A percentile compares a stretch with the other conserved stretches of the same genome.
Conservation (phyloP, 192 early-diverging fungal species). For the Linnemannia exigua region DNA sequence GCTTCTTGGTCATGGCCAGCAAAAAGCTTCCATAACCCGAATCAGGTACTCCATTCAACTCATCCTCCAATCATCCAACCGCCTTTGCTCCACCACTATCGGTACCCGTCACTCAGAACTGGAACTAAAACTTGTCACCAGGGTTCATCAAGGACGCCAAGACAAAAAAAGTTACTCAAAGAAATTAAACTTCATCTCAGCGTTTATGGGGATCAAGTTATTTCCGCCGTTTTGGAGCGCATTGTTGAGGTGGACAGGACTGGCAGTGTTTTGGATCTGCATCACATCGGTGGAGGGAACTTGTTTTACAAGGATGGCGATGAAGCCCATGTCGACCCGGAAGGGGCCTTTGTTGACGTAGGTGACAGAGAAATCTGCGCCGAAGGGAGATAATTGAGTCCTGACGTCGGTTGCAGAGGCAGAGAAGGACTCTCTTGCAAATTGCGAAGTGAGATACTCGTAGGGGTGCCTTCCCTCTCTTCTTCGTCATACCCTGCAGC, state of each 20-base stretch:
- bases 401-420: slow-evolving; percentile 25
- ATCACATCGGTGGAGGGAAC: neutral
- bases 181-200: slow-evolving; percentile 29
- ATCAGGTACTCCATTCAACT: slow-evolving; percentile 27
- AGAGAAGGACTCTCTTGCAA: no score
- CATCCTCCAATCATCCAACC: slow-evolving; percentile 47
- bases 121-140: slow-evolving; percentile 13
- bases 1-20: slow-evolving; percentile 21
- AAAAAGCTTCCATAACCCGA: slow-evolving; percentile 23
- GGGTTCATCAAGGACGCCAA: slow-evolving; percentile 17
- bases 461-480: no score
- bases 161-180: slow-evolving; percentile 13
- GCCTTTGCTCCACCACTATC: slow-evolving; percentile 25
- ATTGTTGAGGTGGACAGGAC: slow-evolving; percentile 34
- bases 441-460: no score
- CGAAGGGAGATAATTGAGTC: slow-evolving; percentile 27
- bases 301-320: slow-evolving; percentile 27
- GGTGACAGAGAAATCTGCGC: slow-evolving; percentile 26
- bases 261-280: slow-evolving; percentile 27
- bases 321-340: slow-evolving; percentile 31
- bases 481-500: no score
- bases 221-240: slow-evolving; percentile 36
- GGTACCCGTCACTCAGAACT: slow-evolving; percentile 25
- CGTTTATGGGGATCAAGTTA: slow-evolving; percentile 17
- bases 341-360: slow-evolving; percentile 36